Evolutionary conservation across 768 basidiomycete species (phyloP), one percentile per base, ranked within the genome.

Genomic region (Rhizopogon vinicolor): DNA sequence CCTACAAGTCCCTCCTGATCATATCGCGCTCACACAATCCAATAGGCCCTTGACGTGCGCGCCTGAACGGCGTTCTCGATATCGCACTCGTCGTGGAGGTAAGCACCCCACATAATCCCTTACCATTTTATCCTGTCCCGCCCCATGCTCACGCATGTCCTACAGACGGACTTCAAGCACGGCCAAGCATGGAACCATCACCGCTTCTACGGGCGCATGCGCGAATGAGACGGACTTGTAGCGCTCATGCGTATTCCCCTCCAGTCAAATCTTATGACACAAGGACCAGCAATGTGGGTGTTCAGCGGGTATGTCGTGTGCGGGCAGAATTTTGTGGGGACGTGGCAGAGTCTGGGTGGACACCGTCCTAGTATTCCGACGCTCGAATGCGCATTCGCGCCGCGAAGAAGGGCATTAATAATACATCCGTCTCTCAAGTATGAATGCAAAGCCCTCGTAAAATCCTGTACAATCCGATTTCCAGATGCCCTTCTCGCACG

Each of bases 261-360:
- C 53, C 41, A 28, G 16, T 58, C 10, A 3, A 9, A 48, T 2
- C 45, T 13, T 7, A 13, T 41, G 37, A 5, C 52, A 8, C 53
- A 51, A 12, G 29, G 52, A 4, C 63, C 63, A 1, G 67, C 66
- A 51, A 5, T 50, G 14, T 72, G 70, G 62, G 75, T 90, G 43
- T 84, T 90, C 60, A 86, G 83, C 33, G 89, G 89, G 5, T 91
- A 89, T 64, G 58, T 91, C 46, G 78, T 85, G 6, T 86, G 82
- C 0, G 80, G 79, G 8, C 69, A 78, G 55, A 87, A 79, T 54
- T 80, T 90, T 57, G 86, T 87, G 14, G 89, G 89, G 5, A 84
- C 83, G 54, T 90, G 89, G 89, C 75, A 88, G 33, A 68, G 33
- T 56, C 63, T 29, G 61, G 78, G 76, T 33, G 40, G 66, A 64